Evolutionary conservation across 345 rosid genomes (phyloP).

Genomic region (Diplotaxis tenuifolia): DNA sequence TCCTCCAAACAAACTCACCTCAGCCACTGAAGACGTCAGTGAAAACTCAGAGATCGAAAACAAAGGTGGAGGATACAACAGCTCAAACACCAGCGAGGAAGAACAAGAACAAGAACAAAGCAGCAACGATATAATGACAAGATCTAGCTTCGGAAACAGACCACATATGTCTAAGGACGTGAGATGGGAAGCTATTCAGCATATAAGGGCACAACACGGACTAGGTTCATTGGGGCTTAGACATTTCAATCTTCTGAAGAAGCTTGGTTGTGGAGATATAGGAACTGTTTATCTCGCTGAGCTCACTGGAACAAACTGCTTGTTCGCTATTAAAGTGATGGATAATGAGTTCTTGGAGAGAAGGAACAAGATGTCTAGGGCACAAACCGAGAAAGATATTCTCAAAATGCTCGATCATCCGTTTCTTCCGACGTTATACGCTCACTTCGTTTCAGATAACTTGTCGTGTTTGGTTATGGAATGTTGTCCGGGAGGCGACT

Average conservation of each 20-base stretch:
- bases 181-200: constrained; percentile 88
- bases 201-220: constrained; percentile 57
- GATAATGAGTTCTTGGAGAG: constrained; percentile 88
- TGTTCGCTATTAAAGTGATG: constrained; percentile 96
- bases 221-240: constrained; percentile 61
- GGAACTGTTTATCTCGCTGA: constrained; percentile 97
- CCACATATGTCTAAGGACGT: constrained; percentile 96
- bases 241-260: constrained; percentile 83
- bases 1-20: constrained; percentile 39
- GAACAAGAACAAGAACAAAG: constrained; percentile 45
- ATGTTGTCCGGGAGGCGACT: constrained; percentile 95
- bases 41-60: constrained; percentile 43
- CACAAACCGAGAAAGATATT: constrained; percentile 92
- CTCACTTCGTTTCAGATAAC: constrained; percentile 85
- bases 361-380: constrained; percentile 91
- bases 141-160: constrained; percentile 83
- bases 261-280: constrained; percentile 96
- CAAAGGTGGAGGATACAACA: constrained; percentile 60
- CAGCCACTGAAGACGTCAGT: constrained; percentile 35
- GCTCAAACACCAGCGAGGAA: constrained; percentile 85
- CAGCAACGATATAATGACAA: constrained; percentile 43
- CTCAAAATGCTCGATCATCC: constrained; percentile 91
- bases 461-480: constrained; percentile 95
- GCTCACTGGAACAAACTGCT: constrained; percentile 68
- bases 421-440: constrained; percentile 82